Evolutionary conservation across 225 moss, liverwort and hornwort species (phyloP), one percentile per base, ranked within the genome.

Genomic region (Pleurozium schreberi): DNA sequence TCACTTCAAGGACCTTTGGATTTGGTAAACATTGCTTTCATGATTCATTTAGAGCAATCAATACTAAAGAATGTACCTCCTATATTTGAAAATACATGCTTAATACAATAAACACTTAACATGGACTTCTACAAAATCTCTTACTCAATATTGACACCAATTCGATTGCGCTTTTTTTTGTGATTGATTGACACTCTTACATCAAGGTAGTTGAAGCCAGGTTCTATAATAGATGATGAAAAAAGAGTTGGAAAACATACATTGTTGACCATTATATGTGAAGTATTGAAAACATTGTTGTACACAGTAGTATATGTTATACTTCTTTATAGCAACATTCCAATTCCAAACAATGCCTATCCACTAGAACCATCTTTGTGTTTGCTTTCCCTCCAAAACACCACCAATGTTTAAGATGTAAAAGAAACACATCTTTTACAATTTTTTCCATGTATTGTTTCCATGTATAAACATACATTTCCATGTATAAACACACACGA

Each of bases 391-490:
- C 30, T 2, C 4, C 10, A 43, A 25, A 47, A 31, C 22, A 47
- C 4, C 1, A 4, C 12, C 8, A 52, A 8, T 20, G 12, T 21
- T 50, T 0, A 33, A 21, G 13, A 75, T 45, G 3, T 3, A 73
- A 1, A 45, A 75, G 8, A 20, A 6, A 49, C 4, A 33, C 11
- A 74, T 49, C 31, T 12, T n/a, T 75, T 50, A 12, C 49, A 75
- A 11, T 11, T 74, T 18, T 47, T 31, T 47, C 3, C 6, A 10
- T 43, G 1, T 28, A 27, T 43, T 17, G 17, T 18, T 8, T 26
- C 1, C 1, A 71, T 3, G 28, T 43, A 15, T 5, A 3, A 0
- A 3, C n/a, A n/a, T n/a, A n/a, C n/a, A n/a, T n/a, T n/a, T n/a
- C n/a, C n/a, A n/a, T 45, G 1, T 73, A 45, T 30, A 45, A 27